These are phyloP conservation scores for Avicennia marina DNA, from an alignment of 257 asterid genomes.

Conservation along the genomic window DNA sequence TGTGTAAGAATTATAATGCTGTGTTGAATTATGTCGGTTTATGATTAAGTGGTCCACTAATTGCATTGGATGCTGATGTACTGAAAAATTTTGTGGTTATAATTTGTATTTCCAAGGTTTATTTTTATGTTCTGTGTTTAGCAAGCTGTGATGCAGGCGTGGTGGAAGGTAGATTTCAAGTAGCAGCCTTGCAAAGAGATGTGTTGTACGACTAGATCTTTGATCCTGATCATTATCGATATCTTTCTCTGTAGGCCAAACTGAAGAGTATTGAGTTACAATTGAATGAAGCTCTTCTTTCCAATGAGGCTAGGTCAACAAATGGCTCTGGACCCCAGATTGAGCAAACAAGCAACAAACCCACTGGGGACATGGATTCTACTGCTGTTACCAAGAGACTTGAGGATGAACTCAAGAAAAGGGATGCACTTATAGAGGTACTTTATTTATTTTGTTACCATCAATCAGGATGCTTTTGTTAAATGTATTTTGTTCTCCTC, in stretches of 20 bases:
- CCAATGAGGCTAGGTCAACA: conserved; percentile 38
- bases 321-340: conserved; percentile 45
- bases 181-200: not conserved
- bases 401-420: conserved; percentile 93
- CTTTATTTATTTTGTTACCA: conserved; percentile 2
- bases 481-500: too few species aligned
- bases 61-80: too few species aligned
- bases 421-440: conserved; percentile 98
- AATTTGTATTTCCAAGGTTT: too few species aligned
- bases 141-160: conserved; percentile 5
- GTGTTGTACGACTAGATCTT: not conserved
- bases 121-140: conserved; percentile 8
- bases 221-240: conserved; percentile 19
- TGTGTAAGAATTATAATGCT: too few species aligned
- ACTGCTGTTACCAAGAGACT: conserved; percentile 80
- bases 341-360: conserved; percentile 35
- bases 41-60: too few species aligned
- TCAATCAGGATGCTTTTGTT: not conserved
- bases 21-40: too few species aligned
- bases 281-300: conserved; percentile 58
- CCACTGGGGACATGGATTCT: conserved; percentile 59
- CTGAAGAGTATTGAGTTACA: conserved; percentile 66
- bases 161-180: not conserved
- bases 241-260: conserved; percentile 50
- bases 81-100: too few species aligned